Percentiles rank a stretch among this genome's conserved stretches.
These are phyloP conservation scores for Tuber melanosporum DNA, from an alignment of 495 filamentous ascomycete genomes.

Conservation along the genomic window DNA sequence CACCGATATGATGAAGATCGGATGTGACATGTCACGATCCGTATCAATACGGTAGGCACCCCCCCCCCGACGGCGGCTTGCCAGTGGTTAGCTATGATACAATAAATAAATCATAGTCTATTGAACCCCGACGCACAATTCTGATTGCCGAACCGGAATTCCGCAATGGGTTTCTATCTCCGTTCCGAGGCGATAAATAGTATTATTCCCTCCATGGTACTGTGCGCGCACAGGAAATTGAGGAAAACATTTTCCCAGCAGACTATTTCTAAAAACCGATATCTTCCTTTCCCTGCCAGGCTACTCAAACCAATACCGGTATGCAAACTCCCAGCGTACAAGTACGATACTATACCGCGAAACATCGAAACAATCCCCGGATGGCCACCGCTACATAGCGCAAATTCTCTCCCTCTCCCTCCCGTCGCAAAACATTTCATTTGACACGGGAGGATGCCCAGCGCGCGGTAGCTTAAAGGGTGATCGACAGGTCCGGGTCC, in stretches of 20 bases:
- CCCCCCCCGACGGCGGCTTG: too few species aligned
- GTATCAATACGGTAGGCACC: neutral
- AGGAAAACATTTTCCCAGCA: neutral
- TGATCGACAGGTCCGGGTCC: neutral
- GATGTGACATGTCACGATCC: neutral
- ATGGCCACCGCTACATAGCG: neutral
- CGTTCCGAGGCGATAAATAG: neutral
- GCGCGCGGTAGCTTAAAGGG: neutral
- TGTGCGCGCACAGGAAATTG: too few species aligned
- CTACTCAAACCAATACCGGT: neutral
- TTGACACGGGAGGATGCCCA: neutral
- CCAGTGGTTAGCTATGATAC: too few species aligned
- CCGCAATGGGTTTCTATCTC: neutral
- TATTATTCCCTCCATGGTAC: too few species aligned
- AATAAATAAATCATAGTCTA: too few species aligned
- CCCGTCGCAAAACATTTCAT: neutral
- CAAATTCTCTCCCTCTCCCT: too few species aligned
- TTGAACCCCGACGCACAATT: too few species aligned
- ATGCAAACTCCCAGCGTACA: neutral
- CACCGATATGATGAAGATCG: neutral
- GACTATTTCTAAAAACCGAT: neutral
- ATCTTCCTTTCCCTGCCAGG: neutral
- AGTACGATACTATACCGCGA: neutral
- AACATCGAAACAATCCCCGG: too few species aligned
- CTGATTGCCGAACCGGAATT: neutral